phyloP scores from a whole-genome alignment of 2,329 filamentous ascomycete genomes.

The Sporothrix dimorphospora region DNA sequence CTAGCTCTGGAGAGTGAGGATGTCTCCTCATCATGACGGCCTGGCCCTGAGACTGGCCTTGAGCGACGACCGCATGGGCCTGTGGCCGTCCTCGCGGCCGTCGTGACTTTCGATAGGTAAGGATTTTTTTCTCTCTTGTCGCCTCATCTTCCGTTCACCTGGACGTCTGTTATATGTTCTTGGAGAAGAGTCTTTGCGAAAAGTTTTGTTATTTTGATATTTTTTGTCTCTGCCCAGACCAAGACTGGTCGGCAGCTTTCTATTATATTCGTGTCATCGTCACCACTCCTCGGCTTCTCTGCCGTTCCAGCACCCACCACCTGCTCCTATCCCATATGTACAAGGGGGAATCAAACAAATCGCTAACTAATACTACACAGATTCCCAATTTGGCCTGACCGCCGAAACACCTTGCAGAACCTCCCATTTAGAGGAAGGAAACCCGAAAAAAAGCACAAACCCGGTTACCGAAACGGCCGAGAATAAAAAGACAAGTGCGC shows the following conservation, averaged over 20 bases:
- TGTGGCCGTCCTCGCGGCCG: neutral
- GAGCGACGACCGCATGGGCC: neutral
- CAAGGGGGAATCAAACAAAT: neutral
- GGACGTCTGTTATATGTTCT: neutral
- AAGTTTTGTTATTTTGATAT: conserved; percentile 26
- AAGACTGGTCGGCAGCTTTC: conserved; percentile 23
- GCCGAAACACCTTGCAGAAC: conserved; percentile 31
- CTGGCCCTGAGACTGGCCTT: neutral
- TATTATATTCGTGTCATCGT: conserved; percentile 25
- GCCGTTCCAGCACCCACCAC: no score
- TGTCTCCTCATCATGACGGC: neutral
- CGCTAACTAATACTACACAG: conserved; percentile 31
- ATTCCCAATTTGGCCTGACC: conserved; percentile 14
- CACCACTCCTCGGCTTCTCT: neutral
- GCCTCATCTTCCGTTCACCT: neutral
- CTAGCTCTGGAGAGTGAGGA: neutral
- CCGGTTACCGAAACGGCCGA: conserved; percentile 12
- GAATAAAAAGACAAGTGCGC: neutral
- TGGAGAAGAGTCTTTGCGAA: neutral
- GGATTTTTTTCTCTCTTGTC: neutral
- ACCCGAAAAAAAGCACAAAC: neutral
- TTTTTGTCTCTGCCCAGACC: conserved; percentile 24
- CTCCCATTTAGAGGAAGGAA: conserved; percentile 3
- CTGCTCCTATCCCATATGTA: neutral
- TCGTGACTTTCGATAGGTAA: neutral